phyloP scores from a whole-genome alignment of 2,329 filamentous ascomycete genomes.

The Trichoderma hamatum region DNA sequence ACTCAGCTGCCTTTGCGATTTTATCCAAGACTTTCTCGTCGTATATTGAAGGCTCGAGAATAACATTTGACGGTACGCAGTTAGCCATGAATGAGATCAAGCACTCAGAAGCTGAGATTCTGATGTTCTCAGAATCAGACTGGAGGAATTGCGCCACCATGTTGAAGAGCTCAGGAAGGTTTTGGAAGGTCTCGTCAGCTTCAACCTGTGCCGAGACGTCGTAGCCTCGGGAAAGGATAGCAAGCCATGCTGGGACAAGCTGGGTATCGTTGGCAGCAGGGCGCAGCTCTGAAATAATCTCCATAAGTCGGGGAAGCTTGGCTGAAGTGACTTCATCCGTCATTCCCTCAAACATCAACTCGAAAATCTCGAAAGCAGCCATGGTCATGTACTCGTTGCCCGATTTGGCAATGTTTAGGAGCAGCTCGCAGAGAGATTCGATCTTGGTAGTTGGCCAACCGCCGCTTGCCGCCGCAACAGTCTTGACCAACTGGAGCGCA shows the following conservation, averaged over 20 bases:
- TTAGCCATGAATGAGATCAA: conserved; percentile 90
- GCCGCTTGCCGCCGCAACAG: conserved; percentile 80
- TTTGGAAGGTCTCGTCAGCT: conserved; percentile 88
- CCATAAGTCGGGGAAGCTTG: conserved; percentile 85
- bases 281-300: conserved; percentile 88
- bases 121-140: conserved; percentile 88
- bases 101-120: conserved; percentile 92
- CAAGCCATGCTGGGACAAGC: conserved; percentile 93
- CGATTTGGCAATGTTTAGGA: conserved; percentile 85
- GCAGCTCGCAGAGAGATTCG: conserved; percentile 83
- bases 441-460: conserved; percentile 98
- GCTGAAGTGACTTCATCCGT: conserved; percentile 82
- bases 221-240: conserved; percentile 90
- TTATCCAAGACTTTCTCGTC: conserved; percentile 90
- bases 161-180: conserved; percentile 81
- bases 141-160: conserved; percentile 81
- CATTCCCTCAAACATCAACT: conserved; percentile 94
- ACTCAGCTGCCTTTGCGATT: conserved; percentile 71
- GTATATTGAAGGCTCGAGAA: conserved; percentile 86
- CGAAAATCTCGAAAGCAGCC: conserved; percentile 95
- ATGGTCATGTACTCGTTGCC: conserved; percentile 96
- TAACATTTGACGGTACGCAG: conserved; percentile 79
- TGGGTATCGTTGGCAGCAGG: conserved; percentile 93
- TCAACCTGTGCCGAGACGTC: conserved; percentile 89
- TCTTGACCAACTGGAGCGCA: conserved; percentile 88